Percentiles rank a stretch among this genome's conserved stretches.
Conservation (phyloP, 1,284 basidiomycete genomes). For the Ganoderma meredithae region DNA sequence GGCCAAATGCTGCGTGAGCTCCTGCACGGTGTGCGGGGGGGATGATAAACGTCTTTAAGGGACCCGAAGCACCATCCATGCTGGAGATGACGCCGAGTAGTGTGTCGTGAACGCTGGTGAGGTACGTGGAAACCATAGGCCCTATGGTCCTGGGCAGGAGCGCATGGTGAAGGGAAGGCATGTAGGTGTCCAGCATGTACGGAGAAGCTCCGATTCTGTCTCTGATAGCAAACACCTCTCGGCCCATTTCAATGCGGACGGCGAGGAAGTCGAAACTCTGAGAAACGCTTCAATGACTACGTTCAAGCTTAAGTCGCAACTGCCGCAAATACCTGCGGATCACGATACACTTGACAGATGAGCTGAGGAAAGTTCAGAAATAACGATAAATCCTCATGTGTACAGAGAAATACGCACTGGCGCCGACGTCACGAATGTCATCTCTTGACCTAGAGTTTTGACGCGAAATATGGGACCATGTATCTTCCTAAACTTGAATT, state of each 20-base stretch:
- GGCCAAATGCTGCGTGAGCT: slow-evolving; percentile 37
- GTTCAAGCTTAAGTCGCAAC: background rate
- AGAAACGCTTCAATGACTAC: background rate
- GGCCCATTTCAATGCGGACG: slow-evolving; percentile 26
- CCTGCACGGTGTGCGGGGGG: slow-evolving; percentile 37
- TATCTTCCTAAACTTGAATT: slow-evolving; percentile 15
- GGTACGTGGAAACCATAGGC: slow-evolving; percentile 23
- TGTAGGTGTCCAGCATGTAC: slow-evolving; percentile 27
- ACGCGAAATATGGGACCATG: slow-evolving; percentile 33
- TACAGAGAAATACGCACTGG: slow-evolving; percentile 20
- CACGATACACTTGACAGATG: slow-evolving; percentile 33
- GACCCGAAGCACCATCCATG: slow-evolving; percentile 21
- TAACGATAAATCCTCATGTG: background rate
- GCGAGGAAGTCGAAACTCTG: slow-evolving; percentile 32
- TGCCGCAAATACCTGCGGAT: slow-evolving; percentile 25
- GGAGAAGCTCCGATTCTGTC: slow-evolving; percentile 4
- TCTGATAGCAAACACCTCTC: slow-evolving; percentile 20
- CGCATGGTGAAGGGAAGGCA: slow-evolving; percentile 25
- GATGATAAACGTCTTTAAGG: slow-evolving; percentile 30
- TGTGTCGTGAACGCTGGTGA: slow-evolving; percentile 16
- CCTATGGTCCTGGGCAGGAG: slow-evolving; percentile 25
- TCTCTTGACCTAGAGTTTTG: slow-evolving; percentile 27
- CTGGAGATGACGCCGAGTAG: slow-evolving; percentile 19
- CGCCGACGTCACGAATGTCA: slow-evolving; percentile 32
- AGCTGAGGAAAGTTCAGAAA: slow-evolving; percentile 18